A percentile compares a stretch with the other conserved stretches of the same genome.
Conservation (phyloP, 208 protist genomes). For the Trypanosoma grayi region DNA sequence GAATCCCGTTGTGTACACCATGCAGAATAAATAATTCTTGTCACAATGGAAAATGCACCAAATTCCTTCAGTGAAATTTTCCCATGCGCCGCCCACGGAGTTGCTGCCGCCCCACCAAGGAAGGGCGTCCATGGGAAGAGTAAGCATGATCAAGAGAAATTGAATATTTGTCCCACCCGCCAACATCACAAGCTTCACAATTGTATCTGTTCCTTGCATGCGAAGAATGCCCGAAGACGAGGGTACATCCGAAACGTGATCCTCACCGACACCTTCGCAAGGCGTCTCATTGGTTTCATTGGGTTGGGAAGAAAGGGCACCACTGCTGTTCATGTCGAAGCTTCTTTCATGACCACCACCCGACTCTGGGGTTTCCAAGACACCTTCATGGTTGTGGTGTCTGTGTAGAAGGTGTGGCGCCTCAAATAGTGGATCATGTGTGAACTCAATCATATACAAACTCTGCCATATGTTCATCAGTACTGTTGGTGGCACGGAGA, state of each 20-base stretch:
- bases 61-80: slow-evolving; percentile 67
- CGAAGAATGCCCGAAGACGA: not conserved
- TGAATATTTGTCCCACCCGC: slow-evolving; percentile 57
- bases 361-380: too few relatives aligned
- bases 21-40: slow-evolving; percentile 65
- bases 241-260: not conserved
- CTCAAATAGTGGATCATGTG: slow-evolving; percentile 48
- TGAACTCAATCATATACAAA: slow-evolving; percentile 86
- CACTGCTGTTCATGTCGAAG: not conserved
- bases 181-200: slow-evolving; percentile 84
- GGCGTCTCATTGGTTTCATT: too few relatives aligned
- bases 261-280: not conserved
- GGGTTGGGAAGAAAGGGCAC: not conserved
- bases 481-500: slow-evolving; percentile 66
- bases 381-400: too few relatives aligned
- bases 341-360: not conserved
- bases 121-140: slow-evolving; percentile 78
- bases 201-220: slow-evolving; percentile 53
- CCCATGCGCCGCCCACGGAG: slow-evolving; percentile 49
- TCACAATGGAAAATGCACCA: slow-evolving; percentile 53
- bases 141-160: slow-evolving; percentile 49
- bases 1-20: slow-evolving; percentile 77
- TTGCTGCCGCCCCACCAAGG: slow-evolving; percentile 74
- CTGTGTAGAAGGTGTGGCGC: not conserved
- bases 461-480: slow-evolving; percentile 84